Base-by-base conservation (phyloP, 139 green algal genomes). In the Picochlorum sp. region DNA sequence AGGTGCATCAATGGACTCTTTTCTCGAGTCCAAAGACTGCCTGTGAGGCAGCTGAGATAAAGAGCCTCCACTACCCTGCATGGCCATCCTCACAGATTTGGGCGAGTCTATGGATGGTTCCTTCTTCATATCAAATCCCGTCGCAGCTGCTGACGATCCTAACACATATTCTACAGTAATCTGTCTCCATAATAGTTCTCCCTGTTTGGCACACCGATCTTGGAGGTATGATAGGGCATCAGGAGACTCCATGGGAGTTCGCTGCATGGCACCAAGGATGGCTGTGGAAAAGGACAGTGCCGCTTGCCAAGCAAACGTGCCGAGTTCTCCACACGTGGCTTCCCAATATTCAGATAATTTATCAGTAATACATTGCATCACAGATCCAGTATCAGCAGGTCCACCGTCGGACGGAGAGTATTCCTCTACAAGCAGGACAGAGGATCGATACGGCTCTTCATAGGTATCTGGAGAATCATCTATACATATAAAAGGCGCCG, bases 281-380 rank as follows among this genome's bases (percentile, higher is more conserved):
- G 66, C 65, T 18, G 54, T 59, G 15, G 70, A 45, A 65, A 77
- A 77, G 45, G 38, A 63, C 64, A 73, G 64, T 24, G 70, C 70
- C 41, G 70, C 70, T 63, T 77, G 70, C 70, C 70, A 77, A 0
- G 70, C 70, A 71, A 72, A 72, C 15, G 64, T 66, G 24, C 70
- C 70, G 9, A 50, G 47, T 26, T 47, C 52, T 21, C 63, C 37
- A 30, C 64, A 74, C 8, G 61, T 70, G 34, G 60, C 50, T 6
- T 34, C 41, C 65, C 65, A 78, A 16, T 63, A 78, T 13, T 28
- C 45, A 5, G 70, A 54, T 41, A 78, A 47, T n/a, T 31, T 14
- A 10, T 26, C 38, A 7, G 11, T 14, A 16, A 65, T 65, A 38
- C 66, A 60, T 16, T 34, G 56, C 66, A 78, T 52, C 41, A 78